Conservation (phyloP, 2,329 filamentous ascomycete species). For the Lachnum nothofagi region DNA sequence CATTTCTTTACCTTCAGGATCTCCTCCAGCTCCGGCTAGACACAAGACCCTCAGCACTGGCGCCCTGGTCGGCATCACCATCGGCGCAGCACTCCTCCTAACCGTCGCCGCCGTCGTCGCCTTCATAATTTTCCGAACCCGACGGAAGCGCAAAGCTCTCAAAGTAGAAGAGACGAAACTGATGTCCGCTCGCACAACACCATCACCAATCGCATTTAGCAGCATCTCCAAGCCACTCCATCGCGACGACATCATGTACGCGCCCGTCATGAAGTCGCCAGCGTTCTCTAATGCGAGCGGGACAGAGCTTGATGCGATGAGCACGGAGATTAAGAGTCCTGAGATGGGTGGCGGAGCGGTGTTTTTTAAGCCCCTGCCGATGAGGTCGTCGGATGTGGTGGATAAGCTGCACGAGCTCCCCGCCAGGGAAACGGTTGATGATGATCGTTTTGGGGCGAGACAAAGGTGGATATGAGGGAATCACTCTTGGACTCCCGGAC, state of each 20-base stretch:
- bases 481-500: too few relatives aligned
- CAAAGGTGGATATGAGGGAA: too few relatives aligned
- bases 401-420: background rate
- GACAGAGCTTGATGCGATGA: slow-evolving; percentile 6
- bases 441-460: background rate
- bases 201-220: background rate
- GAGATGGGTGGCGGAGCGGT: background rate
- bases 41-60: slow-evolving; percentile 3
- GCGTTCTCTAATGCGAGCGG: slow-evolving; percentile 1
- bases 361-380: background rate
- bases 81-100: slow-evolving; percentile 10
- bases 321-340: background rate
- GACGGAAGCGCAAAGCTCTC: background rate
- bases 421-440: background rate
- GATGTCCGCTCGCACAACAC: background rate
- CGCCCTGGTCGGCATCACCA: slow-evolving; percentile 1
- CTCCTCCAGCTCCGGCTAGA: slow-evolving; percentile 2
- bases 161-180: background rate
- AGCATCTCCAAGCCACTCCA: background rate
- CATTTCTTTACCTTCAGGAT: slow-evolving; percentile 8
- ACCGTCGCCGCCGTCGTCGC: slow-evolving; percentile 7
- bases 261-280: background rate
- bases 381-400: background rate
- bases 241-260: background rate
- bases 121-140: slow-evolving; percentile 1